These are phyloP conservation scores for Yamadazyma epiphylla DNA, from an alignment of 1,139 yeast genomes.

Conservation along the genomic window DNA sequence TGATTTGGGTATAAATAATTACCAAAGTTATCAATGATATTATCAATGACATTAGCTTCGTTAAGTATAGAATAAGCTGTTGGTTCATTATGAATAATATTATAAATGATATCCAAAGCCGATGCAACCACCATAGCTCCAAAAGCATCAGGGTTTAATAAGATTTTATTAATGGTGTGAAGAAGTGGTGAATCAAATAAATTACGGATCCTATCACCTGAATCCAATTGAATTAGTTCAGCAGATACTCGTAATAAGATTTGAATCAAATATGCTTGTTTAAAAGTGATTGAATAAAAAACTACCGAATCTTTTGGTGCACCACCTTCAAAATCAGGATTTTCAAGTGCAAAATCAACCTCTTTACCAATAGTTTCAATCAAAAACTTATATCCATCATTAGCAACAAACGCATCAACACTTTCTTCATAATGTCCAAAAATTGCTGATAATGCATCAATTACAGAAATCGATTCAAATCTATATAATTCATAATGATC, in stretches of 20 bases:
- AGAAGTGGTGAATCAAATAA: conserved; percentile 81
- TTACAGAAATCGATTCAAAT: conserved; percentile 62
- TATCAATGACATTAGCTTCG: conserved; percentile 73
- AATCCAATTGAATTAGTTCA: conserved; percentile 63
- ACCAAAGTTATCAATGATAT: conserved; percentile 55
- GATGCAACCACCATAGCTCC: conserved; percentile 68
- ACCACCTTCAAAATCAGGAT: conserved; percentile 50
- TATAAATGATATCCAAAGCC: conserved; percentile 63
- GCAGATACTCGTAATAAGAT: conserved; percentile 59
- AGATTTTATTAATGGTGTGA: conserved; percentile 53
- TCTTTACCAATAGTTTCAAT: conserved; percentile 64
- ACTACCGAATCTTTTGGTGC: conserved; percentile 54
- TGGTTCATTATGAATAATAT: conserved; percentile 86
- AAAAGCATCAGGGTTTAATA: conserved; percentile 57
- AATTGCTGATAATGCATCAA: conserved; percentile 57
- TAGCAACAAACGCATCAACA: conserved; percentile 57
- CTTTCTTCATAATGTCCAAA: conserved; percentile 45
- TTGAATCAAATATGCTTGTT: conserved; percentile 59
- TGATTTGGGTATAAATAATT: conserved; percentile 52
- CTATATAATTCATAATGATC: conserved; percentile 48
- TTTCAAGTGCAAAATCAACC: conserved; percentile 57
- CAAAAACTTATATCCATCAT: conserved; percentile 62
- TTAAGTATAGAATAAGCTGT: conserved; percentile 79
- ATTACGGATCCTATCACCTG: conserved; percentile 82
- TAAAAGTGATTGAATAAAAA: conserved; percentile 57